phyloP scores from a whole-genome alignment of 2,329 filamentous ascomycete genomes.

The Coniochaeta hoffmannii region DNA sequence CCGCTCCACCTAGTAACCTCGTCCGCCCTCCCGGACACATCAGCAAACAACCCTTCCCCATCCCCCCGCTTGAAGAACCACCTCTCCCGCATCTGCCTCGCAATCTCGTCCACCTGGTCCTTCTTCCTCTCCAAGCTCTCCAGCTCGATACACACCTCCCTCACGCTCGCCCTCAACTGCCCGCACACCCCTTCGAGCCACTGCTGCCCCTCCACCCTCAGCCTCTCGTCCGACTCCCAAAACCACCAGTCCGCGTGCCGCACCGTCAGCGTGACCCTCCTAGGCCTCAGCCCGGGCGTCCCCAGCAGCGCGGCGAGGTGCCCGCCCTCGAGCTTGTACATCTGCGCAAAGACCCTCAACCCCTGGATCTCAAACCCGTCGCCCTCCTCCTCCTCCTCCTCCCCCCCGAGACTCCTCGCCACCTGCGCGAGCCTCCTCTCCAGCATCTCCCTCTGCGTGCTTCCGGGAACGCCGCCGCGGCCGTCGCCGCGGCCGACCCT shows the following conservation, averaged over 20 bases:
- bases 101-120: constrained; percentile 35
- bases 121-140: constrained; percentile 40
- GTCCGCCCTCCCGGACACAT: constrained; percentile 14
- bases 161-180: constrained; percentile 23
- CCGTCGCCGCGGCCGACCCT: not conserved
- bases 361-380: constrained; percentile 19
- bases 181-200: constrained; percentile 25
- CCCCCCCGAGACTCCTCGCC: constrained; percentile 1
- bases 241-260: constrained; percentile 42
- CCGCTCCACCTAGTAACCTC: constrained; percentile 34
- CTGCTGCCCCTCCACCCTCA: constrained; percentile 22
- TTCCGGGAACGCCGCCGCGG: constrained; percentile 8
- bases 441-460: constrained; percentile 10
- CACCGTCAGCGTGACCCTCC: constrained; percentile 33
- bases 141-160: constrained; percentile 34
- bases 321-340: constrained; percentile 28
- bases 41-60: constrained; percentile 21
- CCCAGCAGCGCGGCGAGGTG: constrained; percentile 18
- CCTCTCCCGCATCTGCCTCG: constrained; percentile 23
- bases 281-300: constrained; percentile 23
- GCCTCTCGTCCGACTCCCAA: constrained; percentile 29
- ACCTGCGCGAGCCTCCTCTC: not conserved
- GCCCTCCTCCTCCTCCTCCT: constrained; percentile 11
- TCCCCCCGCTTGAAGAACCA: constrained; percentile 28
- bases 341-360: constrained; percentile 34